A percentile compares a stretch with the other conserved stretches of the same genome.
These are phyloP conservation scores for Russula ochroleuca DNA, from an alignment of 768 basidiomycete genomes.

Conservation along the genomic window DNA sequence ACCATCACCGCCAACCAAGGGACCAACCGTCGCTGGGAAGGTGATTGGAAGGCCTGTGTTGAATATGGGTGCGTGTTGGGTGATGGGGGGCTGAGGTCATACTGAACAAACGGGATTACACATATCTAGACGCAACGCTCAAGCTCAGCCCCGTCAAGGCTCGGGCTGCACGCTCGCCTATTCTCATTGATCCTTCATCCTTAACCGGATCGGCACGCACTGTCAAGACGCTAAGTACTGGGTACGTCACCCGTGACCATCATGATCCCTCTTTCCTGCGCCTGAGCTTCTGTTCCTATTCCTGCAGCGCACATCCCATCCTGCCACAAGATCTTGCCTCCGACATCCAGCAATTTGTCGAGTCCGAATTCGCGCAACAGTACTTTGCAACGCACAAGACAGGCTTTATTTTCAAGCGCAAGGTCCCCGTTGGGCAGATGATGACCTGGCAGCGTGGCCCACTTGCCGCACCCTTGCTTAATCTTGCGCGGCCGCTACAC, in stretches of 20 bases:
- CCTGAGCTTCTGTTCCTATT: constrained; percentile 1
- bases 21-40: constrained; percentile 43
- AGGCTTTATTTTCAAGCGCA: constrained; percentile 80
- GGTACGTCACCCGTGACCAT: constrained; percentile 43
- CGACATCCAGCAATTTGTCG: constrained; percentile 83
- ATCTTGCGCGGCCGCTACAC: constrained; percentile 57
- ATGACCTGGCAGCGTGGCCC: constrained; percentile 87
- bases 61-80: constrained; percentile 53
- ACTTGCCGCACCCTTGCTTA: constrained; percentile 69
- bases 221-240: constrained; percentile 53
- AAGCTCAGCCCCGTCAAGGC: constrained; percentile 75
- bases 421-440: constrained; percentile 77
- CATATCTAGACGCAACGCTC: constrained; percentile 53
- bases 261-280: neutral
- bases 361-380: constrained; percentile 77
- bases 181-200: constrained; percentile 43
- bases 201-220: constrained; percentile 16
- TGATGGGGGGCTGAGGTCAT: constrained; percentile 9
- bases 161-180: constrained; percentile 56
- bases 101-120: constrained; percentile 1
- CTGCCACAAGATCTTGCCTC: constrained; percentile 76
- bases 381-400: constrained; percentile 91
- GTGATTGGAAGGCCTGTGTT: constrained; percentile 65
- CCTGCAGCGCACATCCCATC: constrained; percentile 61
- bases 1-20: constrained; percentile 16